Percentiles rank a stretch among this genome's conserved stretches.
These are phyloP conservation scores for Monosporascus sp. DNA, from an alignment of 2,329 filamentous ascomycete genomes.

Conservation along the genomic window DNA sequence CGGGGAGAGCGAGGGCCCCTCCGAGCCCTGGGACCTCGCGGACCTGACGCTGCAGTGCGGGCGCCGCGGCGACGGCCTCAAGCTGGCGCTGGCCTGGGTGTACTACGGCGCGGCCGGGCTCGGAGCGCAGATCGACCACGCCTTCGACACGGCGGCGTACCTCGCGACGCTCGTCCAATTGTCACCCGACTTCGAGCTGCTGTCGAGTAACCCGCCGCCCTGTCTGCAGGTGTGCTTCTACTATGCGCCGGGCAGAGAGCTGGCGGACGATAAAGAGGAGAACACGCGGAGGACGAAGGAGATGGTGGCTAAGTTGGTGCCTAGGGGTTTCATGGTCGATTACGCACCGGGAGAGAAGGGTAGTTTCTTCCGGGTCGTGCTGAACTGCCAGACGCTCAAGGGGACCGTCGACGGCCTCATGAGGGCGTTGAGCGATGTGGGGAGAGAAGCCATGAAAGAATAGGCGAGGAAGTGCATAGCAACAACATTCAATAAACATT, in stretches of 20 bases:
- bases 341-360: conserved; percentile 53
- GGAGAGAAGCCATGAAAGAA: conserved; percentile 15
- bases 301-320: conserved; percentile 44
- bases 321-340: conserved; percentile 55
- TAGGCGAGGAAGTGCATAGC: background rate
- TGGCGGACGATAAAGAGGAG: conserved; percentile 35
- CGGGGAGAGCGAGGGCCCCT: conserved; percentile 26
- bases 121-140: conserved; percentile 61
- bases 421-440: conserved; percentile 22
- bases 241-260: conserved; percentile 55
- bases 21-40: conserved; percentile 79
- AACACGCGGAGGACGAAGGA: conserved; percentile 46
- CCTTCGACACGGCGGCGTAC: conserved; percentile 65
- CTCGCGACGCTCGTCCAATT: conserved; percentile 56
- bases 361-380: conserved; percentile 55
- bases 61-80: conserved; percentile 76
- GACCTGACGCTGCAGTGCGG: conserved; percentile 94
- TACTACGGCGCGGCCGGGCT: conserved; percentile 82
- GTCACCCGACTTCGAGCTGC: conserved; percentile 59
- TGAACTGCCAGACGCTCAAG: conserved; percentile 50
- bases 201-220: conserved; percentile 72
- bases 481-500: too few relatives aligned
- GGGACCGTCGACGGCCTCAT: conserved; percentile 39
- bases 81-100: conserved; percentile 82
- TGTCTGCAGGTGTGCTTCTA: conserved; percentile 97